Evolutionary conservation across 2,329 filamentous ascomycete species (phyloP).

Genomic region (Arthroderma sp.): DNA sequence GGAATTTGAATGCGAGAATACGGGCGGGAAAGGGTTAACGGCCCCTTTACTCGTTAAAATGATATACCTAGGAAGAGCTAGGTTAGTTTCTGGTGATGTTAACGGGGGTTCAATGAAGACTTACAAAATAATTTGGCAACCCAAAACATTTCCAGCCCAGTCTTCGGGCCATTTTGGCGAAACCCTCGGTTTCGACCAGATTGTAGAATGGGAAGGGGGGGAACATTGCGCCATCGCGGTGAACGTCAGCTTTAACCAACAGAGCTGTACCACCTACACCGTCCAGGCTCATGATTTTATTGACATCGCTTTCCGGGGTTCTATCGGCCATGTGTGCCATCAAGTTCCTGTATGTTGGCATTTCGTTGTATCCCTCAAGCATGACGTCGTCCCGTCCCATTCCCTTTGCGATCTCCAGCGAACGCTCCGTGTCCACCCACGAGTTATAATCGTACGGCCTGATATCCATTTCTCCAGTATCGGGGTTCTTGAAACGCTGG

Average conservation of each 20-base stretch:
- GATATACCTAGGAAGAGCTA: slow-evolving; percentile 55
- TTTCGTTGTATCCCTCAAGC: slow-evolving; percentile 82
- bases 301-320: slow-evolving; percentile 42
- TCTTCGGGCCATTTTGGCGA: slow-evolving; percentile 89
- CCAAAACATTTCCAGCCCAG: slow-evolving; percentile 76
- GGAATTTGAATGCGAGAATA: background rate
- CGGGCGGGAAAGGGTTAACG: background rate
- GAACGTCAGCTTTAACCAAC: slow-evolving; percentile 90
- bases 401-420: slow-evolving; percentile 57
- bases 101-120: slow-evolving; percentile 18
- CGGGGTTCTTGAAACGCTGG: slow-evolving; percentile 67
- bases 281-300: slow-evolving; percentile 62
- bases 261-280: slow-evolving; percentile 88
- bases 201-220: slow-evolving; percentile 93
- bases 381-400: slow-evolving; percentile 90
- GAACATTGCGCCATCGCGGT: slow-evolving; percentile 97
- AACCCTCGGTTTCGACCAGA: slow-evolving; percentile 93
- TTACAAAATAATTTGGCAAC: slow-evolving; percentile 92
- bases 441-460: slow-evolving; percentile 95
- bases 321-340: slow-evolving; percentile 69
- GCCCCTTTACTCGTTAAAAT: slow-evolving; percentile 64
- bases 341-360: slow-evolving; percentile 79
- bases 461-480: slow-evolving; percentile 56
- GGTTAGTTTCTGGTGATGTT: background rate
- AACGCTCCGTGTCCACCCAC: slow-evolving; percentile 81